Evolutionary conservation across 179 eudicot species (phyloP).

Genomic region (Drosera spatulata): DNA sequence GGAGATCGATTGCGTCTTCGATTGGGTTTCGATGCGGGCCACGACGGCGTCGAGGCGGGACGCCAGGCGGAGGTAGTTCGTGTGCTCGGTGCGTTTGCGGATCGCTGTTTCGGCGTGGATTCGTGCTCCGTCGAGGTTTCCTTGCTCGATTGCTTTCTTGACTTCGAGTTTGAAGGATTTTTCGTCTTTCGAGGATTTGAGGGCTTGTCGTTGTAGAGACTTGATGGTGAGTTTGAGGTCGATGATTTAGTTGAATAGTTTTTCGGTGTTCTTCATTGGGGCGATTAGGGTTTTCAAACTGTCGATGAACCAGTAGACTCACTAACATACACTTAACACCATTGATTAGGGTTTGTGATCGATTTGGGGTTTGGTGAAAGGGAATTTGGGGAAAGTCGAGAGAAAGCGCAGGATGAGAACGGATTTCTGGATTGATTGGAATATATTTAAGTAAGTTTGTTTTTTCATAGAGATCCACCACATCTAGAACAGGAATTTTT

Average conservation of each 20-base stretch:
- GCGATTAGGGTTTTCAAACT: slow-evolving; percentile 10
- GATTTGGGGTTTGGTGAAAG: no score
- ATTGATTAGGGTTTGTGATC: no score
- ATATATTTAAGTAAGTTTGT: no score
- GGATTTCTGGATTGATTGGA: no score
- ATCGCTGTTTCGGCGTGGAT: slow-evolving; percentile 41
- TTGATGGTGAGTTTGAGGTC: slow-evolving; percentile 44
- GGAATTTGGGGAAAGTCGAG: no score
- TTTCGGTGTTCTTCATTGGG: slow-evolving; percentile 36
- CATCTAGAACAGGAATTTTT: no score
- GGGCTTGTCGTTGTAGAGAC: slow-evolving; percentile 36
- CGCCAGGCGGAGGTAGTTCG: slow-evolving; percentile 30
- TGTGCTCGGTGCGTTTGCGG: slow-evolving; percentile 32
- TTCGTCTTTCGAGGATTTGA: slow-evolving; percentile 43
- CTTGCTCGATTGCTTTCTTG: slow-evolving; percentile 44
- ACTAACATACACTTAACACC: not conserved
- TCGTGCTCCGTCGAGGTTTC: slow-evolving; percentile 39
- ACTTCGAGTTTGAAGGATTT: slow-evolving; percentile 36
- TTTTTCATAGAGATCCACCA: no score
- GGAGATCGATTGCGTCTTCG: slow-evolving; percentile 31
- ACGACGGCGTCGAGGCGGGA: no score
- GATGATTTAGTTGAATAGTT: slow-evolving; percentile 42
- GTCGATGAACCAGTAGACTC: not conserved
- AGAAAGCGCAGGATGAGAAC: no score
- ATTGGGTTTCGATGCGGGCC: no score